phyloP scores from a whole-genome alignment of 352 stramenopile genomes.

The Globisporangium apiculatum region DNA sequence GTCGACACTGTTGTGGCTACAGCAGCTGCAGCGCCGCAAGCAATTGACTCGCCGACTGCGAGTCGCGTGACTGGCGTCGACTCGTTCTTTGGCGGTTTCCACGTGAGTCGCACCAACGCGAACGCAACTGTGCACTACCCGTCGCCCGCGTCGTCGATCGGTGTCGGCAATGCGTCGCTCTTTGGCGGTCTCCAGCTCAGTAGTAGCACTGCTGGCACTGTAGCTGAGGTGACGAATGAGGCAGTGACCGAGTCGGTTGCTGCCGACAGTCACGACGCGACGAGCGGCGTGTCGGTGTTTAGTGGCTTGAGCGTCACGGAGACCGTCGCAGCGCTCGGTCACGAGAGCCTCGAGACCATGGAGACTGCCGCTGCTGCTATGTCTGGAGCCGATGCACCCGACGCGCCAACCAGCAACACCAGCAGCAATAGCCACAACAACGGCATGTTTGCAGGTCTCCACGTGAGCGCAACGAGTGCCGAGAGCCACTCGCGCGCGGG shows the following conservation, averaged over 20 bases:
- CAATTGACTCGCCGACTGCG: too few relatives aligned
- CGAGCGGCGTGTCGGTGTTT: too few relatives aligned
- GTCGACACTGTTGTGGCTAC: too few relatives aligned
- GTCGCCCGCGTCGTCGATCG: too few relatives aligned
- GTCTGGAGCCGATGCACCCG: background rate
- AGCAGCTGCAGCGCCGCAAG: too few relatives aligned
- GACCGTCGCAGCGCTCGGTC: too few relatives aligned
- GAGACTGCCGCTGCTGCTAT: background rate
- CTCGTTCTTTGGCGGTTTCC: background rate
- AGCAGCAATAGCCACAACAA: background rate
- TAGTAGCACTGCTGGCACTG: background rate
- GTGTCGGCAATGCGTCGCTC: constrained; percentile 11
- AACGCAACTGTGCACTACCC: too few relatives aligned
- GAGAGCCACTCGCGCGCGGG: constrained; percentile 11
- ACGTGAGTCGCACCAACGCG: too few relatives aligned
- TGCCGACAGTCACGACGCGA: background rate
- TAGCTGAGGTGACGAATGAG: background rate
- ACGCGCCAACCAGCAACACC: background rate
- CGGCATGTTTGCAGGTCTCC: constrained; percentile 10
- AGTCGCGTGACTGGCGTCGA: background rate
- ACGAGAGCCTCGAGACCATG: too few relatives aligned
- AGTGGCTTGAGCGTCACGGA: too few relatives aligned
- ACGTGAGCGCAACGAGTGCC: constrained; percentile 8
- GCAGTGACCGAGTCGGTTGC: background rate
- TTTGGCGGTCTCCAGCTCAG: constrained; percentile 24